Evolutionary conservation across 257 asterid genomes (phyloP).

Genomic region (Misopates orontium): DNA sequence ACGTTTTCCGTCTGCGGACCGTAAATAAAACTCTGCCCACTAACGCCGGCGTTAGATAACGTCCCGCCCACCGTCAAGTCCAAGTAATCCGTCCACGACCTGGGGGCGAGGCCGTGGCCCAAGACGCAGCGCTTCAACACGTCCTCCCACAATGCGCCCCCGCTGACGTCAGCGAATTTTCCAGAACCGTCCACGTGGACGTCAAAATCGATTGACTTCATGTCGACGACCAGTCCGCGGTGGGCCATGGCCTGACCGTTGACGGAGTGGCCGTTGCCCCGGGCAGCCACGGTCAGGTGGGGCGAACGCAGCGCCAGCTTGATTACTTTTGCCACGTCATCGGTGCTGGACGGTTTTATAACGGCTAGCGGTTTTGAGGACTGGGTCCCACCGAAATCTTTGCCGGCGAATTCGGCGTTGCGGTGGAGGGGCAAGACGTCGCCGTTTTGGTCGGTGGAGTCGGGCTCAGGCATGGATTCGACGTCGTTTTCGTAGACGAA

Average conservation of each 20-base stretch:
- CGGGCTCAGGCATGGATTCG: slow-evolving; percentile 48
- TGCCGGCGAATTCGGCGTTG: slow-evolving; percentile 45
- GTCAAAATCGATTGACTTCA: slow-evolving; percentile 43
- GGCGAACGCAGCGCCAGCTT: slow-evolving; percentile 49
- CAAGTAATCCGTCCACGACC: slow-evolving; percentile 91
- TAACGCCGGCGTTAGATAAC: slow-evolving; percentile 88
- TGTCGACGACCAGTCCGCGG: slow-evolving; percentile 69
- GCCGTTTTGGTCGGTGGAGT: slow-evolving; percentile 29
- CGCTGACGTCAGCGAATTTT: slow-evolving; percentile 68
- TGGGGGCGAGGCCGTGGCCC: slow-evolving; percentile 61
- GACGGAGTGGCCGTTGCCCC: slow-evolving; percentile 95
- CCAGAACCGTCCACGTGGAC: slow-evolving; percentile 39
- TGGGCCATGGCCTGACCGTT: slow-evolving; percentile 96
- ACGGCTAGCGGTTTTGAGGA: slow-evolving; percentile 63
- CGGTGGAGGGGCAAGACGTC: slow-evolving; percentile 46
- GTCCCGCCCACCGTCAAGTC: slow-evolving; percentile 94
- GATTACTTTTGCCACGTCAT: slow-evolving; percentile 62
- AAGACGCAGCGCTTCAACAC: slow-evolving; percentile 64
- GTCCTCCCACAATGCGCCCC: slow-evolving; percentile 93
- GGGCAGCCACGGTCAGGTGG: slow-evolving; percentile 79
- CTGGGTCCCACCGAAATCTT: slow-evolving; percentile 78
- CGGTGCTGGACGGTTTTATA: slow-evolving; percentile 45
- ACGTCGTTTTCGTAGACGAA: slow-evolving; percentile 55
- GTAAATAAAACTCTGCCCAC: slow-evolving; percentile 73
- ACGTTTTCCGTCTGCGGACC: slow-evolving; percentile 91